phyloP scores from a whole-genome alignment of 192 early-diverging fungal species.

The Nowakowskiella sp. region DNA sequence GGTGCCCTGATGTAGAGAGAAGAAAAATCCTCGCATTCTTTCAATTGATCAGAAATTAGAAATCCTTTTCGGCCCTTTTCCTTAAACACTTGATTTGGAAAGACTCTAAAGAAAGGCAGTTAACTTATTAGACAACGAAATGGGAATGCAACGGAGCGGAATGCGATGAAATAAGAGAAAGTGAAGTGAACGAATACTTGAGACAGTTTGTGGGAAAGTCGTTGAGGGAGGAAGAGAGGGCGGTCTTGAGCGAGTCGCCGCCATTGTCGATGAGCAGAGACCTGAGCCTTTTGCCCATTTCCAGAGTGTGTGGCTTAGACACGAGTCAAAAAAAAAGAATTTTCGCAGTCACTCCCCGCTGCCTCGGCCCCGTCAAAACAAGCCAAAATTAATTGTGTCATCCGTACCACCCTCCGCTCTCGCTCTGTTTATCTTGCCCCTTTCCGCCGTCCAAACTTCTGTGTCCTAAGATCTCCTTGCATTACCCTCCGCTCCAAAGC shows the following conservation, averaged over 20 bases:
- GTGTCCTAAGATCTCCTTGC: too few species aligned
- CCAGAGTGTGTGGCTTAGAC: too few species aligned
- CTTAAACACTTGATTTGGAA: conserved; percentile 56
- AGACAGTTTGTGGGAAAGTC: neutral
- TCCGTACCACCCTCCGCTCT: too few species aligned
- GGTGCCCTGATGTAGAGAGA: conserved; percentile 64
- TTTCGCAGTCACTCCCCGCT: too few species aligned
- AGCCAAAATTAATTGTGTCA: too few species aligned
- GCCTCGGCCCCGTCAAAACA: too few species aligned
- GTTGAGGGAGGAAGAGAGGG: conserved; percentile 21
- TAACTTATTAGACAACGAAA: neutral
- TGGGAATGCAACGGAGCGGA: neutral
- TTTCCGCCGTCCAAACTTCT: too few species aligned
- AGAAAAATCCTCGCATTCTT: conserved; percentile 55
- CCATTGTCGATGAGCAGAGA: conserved; percentile 67
- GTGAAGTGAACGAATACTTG: neutral
- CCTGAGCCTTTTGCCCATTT: too few species aligned
- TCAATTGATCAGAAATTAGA: conserved; percentile 64
- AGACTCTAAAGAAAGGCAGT: conserved; percentile 15
- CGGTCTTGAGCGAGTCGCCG: conserved; percentile 57
- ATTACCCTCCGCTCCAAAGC: too few species aligned
- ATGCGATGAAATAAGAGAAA: neutral
- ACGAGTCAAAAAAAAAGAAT: too few species aligned
- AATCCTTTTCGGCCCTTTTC: conserved; percentile 43
- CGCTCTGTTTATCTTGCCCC: too few species aligned